Base-by-base conservation (phyloP, 805 yeast genomes). In the Schizosaccharomyces lindneri region DNA sequence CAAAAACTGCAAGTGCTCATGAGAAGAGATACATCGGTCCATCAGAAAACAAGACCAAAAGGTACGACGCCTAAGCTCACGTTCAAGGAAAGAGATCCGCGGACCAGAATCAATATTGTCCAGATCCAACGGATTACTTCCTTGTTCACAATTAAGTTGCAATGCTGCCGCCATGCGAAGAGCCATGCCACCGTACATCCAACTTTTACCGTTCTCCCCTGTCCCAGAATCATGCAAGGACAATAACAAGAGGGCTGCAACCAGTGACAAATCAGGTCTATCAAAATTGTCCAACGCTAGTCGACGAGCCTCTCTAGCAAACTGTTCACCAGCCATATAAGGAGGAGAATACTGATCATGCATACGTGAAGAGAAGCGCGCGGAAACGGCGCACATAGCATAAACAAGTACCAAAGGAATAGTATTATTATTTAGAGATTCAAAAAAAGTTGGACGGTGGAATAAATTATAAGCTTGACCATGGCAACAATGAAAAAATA, bases 11-110 rank as follows among this genome's bases (percentile, higher is more conserved):
- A 73, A 63, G 61, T 72, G 68, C 29, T 70, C 69, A 17, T 71
- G 68, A 17, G 70, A 64, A 57, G 72, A 73, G n/a, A 69, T 69
- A 46, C 70, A 63, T 21, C 74, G 64, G 60, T 71, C 74, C 55
- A 71, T 65, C 7, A 69, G 68, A 13, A 71, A 65, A 36, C 72
- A 66, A 17, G 72, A 68, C 74, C 74, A 71, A 66, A 69, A 71
- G 2, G 72, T 68, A 32, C 73, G 64, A 27, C 74, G 64, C 0
- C 73, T 64, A 36, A 66, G 64, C 62, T 71, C 74, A 24, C 70
- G 66, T 39, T 71, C 72, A 21, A 70, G 64, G 69, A 71, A 71
- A 11, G 57, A 51, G 11, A 51, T 51, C 27, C 57, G 31, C 1
- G 57, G 57, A 24, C 57, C 57, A 17, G 57, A 21, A n/a, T 51